Conservation (phyloP, 2,329 filamentous ascomycete species). For the Diatrype stigma region DNA sequence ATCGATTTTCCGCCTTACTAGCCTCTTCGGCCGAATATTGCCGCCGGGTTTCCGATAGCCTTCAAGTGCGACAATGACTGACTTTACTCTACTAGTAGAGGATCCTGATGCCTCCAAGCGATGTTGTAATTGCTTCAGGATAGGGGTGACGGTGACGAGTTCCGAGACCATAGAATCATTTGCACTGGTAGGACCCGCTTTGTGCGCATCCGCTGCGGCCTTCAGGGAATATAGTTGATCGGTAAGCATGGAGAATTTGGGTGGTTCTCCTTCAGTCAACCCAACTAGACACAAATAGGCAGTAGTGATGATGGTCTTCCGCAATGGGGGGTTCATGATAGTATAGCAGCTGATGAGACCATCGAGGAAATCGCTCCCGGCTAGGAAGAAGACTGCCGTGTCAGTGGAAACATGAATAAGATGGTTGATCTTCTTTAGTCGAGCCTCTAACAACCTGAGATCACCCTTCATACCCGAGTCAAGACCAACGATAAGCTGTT, state of each 20-base stretch:
- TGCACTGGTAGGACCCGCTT: constrained; percentile 48
- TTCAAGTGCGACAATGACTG: constrained; percentile 57
- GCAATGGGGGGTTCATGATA: constrained; percentile 58
- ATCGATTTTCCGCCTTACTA: constrained; percentile 51
- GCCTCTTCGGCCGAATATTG: constrained; percentile 46
- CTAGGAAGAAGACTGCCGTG: constrained; percentile 62
- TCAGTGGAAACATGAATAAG: constrained; percentile 59
- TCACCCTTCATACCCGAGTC: constrained; percentile 57
- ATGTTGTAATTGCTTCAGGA: constrained; percentile 60
- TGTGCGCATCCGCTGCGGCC: constrained; percentile 62
- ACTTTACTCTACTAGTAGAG: constrained; percentile 52
- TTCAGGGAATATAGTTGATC: constrained; percentile 84
- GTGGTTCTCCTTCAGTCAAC: constrained; percentile 60
- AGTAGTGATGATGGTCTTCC: constrained; percentile 66
- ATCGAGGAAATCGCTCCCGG: constrained; percentile 84
- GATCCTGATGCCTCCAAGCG: constrained; percentile 46
- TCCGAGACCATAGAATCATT: constrained; percentile 75
- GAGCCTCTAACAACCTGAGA: constrained; percentile 49
- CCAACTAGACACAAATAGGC: constrained; percentile 72
- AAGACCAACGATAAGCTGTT: constrained; percentile 55
- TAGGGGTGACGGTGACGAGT: constrained; percentile 73
- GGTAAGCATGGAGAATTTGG: constrained; percentile 69
- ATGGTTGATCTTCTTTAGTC: constrained; percentile 56
- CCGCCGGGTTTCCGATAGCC: constrained; percentile 54
- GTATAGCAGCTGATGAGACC: constrained; percentile 63